A percentile compares a stretch with the other conserved stretches of the same genome.
phyloP scores from a whole-genome alignment of 2,329 filamentous ascomycete genomes.

The Diplodia seriata region DNA sequence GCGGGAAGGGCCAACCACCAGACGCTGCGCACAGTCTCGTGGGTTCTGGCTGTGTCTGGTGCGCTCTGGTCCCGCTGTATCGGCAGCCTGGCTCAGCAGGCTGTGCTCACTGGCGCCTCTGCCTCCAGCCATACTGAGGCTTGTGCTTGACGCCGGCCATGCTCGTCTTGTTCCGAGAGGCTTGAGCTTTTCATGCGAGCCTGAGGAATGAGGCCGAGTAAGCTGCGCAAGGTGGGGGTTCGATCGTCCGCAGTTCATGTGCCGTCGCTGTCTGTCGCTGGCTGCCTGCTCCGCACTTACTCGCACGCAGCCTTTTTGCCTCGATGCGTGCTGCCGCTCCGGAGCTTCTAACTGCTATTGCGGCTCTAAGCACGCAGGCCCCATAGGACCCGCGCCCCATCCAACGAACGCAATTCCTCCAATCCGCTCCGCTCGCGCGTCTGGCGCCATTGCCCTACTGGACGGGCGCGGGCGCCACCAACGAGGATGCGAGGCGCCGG shows the following conservation, averaged over 20 bases:
- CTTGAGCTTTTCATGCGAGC: slow-evolving; percentile 15
- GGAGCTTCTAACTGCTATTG: slow-evolving; percentile 21
- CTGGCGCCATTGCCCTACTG: slow-evolving; percentile 22
- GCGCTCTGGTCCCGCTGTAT: slow-evolving; percentile 16
- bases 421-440: slow-evolving; percentile 23
- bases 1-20: slow-evolving; percentile 18
- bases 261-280: background rate
- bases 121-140: slow-evolving; percentile 9
- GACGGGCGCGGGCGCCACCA: slow-evolving; percentile 3
- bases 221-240: slow-evolving; percentile 11
- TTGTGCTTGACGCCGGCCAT: slow-evolving; percentile 6
- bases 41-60: slow-evolving; percentile 2
- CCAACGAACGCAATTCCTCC: slow-evolving; percentile 23
- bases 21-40: slow-evolving; percentile 16
- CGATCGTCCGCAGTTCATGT: slow-evolving; percentile 10
- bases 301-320: background rate
- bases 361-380: slow-evolving; percentile 24
- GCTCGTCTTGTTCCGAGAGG: slow-evolving; percentile 3
- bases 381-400: slow-evolving; percentile 6
- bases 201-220: slow-evolving; percentile 13
- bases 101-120: slow-evolving; percentile 9
- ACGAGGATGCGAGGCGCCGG: background rate
- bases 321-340: slow-evolving; percentile 1
- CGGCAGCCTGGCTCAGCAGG: slow-evolving; percentile 10
- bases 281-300: background rate